These are phyloP conservation scores for Diversispora eburnea DNA, from an alignment of 192 early-diverging fungal species.

Conservation along the genomic window DNA sequence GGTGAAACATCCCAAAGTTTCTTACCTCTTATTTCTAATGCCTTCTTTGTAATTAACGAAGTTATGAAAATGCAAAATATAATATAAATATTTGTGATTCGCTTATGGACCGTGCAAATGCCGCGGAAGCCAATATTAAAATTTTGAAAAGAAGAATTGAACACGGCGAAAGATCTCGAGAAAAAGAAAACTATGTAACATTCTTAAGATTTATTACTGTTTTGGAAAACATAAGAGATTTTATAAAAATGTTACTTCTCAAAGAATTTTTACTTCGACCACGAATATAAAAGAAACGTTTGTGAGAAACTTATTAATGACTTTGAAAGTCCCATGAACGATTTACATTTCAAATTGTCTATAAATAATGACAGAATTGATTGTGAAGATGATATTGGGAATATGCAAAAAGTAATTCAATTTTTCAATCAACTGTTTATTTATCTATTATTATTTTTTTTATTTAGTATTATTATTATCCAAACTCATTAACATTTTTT, in stretches of 20 bases:
- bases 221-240: constrained; percentile 22
- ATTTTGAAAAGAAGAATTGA: constrained; percentile 13
- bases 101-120: constrained; percentile 9
- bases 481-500: not conserved
- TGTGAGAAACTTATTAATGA: constrained; percentile 3
- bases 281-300: constrained; percentile 6
- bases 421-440: not conserved
- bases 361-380: constrained; percentile 19
- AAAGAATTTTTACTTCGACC: constrained; percentile 14
- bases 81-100: constrained; percentile 29
- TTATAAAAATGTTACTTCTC: constrained; percentile 17
- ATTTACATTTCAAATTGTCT: constrained; percentile 15
- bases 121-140: constrained; percentile 3
- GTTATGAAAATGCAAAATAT: constrained; percentile 25
- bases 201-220: constrained; percentile 15
- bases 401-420: constrained; percentile 23
- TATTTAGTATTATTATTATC: not conserved
- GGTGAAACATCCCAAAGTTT: too few species aligned
- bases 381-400: not conserved
- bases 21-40: too few species aligned
- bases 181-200: constrained; percentile 7
- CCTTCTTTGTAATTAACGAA: too few species aligned
- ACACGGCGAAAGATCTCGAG: constrained; percentile 4
- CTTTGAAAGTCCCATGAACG: not conserved
- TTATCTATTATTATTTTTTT: constrained; percentile 10